These are phyloP conservation scores for Plasmodium coatneyi DNA, from an alignment of 169 alveolate genomes.

Conservation along the genomic window DNA sequence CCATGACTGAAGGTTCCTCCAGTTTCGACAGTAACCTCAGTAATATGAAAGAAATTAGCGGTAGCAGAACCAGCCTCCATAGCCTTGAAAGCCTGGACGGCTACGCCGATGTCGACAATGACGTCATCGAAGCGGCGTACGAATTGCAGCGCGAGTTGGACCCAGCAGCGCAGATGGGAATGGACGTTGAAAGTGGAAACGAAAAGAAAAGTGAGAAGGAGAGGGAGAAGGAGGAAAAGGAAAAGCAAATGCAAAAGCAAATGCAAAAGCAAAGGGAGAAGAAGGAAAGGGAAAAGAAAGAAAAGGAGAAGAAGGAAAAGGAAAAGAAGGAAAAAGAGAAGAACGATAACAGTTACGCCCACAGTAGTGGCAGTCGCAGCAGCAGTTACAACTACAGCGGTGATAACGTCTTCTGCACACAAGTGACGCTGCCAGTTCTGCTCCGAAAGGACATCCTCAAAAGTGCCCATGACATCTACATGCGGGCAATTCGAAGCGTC, in stretches of 20 bases:
- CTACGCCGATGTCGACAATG: neutral
- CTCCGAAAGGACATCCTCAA: neutral
- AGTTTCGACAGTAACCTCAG: neutral
- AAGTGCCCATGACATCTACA: constrained; percentile 49
- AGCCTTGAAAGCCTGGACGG: neutral
- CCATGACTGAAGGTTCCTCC: neutral
- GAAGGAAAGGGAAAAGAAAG: neutral
- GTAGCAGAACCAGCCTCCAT: neutral
- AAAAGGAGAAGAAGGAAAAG: neutral
- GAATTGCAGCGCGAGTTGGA: neutral
- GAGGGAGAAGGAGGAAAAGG: neutral
- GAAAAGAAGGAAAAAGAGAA: neutral
- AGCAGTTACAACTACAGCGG: neutral
- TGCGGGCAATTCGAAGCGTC: constrained; percentile 37
- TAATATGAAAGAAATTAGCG: neutral
- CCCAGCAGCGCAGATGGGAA: neutral
- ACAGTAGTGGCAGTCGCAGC: neutral
- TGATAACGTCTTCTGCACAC: constrained; percentile 27
- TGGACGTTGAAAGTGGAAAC: neutral
- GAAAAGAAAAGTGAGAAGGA: neutral
- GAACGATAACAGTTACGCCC: neutral
- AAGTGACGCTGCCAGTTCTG: constrained; percentile 36
- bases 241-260: neutral
- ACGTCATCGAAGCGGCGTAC: neutral
- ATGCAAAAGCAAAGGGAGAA: neutral